Conservation (phyloP, 768 basidiomycete species). For the Aureoboletus auriporus region DNA sequence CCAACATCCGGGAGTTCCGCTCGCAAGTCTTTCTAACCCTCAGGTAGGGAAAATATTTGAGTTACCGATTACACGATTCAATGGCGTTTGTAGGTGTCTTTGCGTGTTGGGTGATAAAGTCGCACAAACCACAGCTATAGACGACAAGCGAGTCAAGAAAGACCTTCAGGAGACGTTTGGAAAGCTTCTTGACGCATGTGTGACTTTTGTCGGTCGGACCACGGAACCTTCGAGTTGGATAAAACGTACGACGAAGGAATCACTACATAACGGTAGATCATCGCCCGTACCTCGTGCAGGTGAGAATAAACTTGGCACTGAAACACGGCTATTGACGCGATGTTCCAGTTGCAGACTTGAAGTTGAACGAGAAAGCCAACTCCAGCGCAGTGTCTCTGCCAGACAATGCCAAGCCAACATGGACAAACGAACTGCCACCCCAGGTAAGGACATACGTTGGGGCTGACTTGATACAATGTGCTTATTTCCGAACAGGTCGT, state of each 20-base stretch:
- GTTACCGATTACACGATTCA: conserved; percentile 10
- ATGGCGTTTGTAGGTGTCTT: conserved; percentile 51
- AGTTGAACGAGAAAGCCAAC: conserved; percentile 60
- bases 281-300: conserved; percentile 61
- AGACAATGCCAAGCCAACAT: conserved; percentile 26
- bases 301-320: conserved; percentile 21
- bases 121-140: conserved; percentile 85
- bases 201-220: conserved; percentile 68
- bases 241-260: conserved; percentile 62
- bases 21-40: conserved; percentile 67
- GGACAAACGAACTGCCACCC: conserved; percentile 26
- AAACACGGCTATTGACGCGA: background rate
- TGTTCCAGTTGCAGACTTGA: conserved; percentile 33
- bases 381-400: conserved; percentile 39
- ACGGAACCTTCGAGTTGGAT: conserved; percentile 80
- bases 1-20: conserved; percentile 63
- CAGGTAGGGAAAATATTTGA: conserved; percentile 43
- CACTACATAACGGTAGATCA: conserved; percentile 63
- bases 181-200: conserved; percentile 78
- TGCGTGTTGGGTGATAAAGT: conserved; percentile 79
- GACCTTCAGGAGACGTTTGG: conserved; percentile 91
- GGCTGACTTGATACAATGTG: background rate
- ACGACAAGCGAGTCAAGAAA: conserved; percentile 82
- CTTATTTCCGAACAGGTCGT: conserved; percentile 51
- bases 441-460: conserved; percentile 25